Base-by-base conservation (phyloP, 768 basidiomycete species). In the Rhodotorula taiwanensis region DNA sequence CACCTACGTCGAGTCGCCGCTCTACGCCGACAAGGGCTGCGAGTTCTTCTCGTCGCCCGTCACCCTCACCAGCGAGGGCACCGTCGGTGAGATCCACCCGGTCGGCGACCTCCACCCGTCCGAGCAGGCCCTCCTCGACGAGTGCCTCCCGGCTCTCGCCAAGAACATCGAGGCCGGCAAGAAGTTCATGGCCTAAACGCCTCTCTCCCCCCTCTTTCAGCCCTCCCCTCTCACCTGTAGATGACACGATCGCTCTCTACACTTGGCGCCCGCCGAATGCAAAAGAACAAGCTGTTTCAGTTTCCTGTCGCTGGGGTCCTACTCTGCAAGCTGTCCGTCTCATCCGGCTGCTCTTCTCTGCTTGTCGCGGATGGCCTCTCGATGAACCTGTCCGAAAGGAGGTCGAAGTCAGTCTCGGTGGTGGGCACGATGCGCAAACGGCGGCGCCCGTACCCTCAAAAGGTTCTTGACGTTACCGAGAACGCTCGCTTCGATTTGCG, bases 11-110 rank as follows among this genome's bases (percentile, higher is more conserved):
- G 84, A 88, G 81, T 91, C 88, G 77, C 84, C 86, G 48, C 81
- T 94, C 66, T 97, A 81, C 75, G 85, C 81, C 56, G 82, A 83
- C 76, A 79, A 92, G 79, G 94, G 92, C 72, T 82, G 97, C 71
- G 83, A 87, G 76, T 98, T 87, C 81, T 99, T 98, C 84, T 89
- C 92, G 21, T 86, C 87, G 68, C 86, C 85, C 72, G 88, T 98
- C 71, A 88, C 93, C 79, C 88, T 98, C 70, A 90, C 92, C 39
- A 48, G 74, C 20, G 70, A 89, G 60, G 95, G 95, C 81, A 61
- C 66, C 47, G 88, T 97, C 61, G 87, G 87, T 80, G 89, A 86
- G 81, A 95, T 99, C 75, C 81, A 88, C 79, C 83, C 86, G 25
- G 74, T 98, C 66, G 95, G 95, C 39, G 72, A 80, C 39, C 72